Evolutionary conservation across 2,329 filamentous ascomycete genomes (phyloP).

Genomic region (Geosmithia morbida): DNA sequence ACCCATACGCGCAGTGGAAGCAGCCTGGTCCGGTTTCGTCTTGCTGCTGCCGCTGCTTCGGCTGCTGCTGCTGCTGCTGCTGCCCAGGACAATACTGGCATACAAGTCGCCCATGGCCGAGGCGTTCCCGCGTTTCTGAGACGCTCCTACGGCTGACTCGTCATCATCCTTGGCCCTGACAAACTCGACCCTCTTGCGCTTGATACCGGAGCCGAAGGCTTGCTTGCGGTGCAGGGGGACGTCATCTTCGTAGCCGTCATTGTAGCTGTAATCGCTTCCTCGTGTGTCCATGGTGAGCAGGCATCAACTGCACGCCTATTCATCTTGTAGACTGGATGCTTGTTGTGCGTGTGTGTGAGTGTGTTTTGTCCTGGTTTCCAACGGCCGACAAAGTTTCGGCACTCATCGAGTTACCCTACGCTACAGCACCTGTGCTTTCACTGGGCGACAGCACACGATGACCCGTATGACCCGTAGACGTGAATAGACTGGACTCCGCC

Average conservation of each 20-base stretch:
- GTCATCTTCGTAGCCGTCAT: constrained; percentile 24
- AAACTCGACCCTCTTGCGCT: constrained; percentile 39
- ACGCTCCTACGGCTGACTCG: constrained; percentile 9
- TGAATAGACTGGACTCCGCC: too few species aligned
- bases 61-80: constrained; percentile 3
- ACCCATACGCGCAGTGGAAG: not conserved
- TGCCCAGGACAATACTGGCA: constrained; percentile 47
- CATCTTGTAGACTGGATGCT: not conserved
- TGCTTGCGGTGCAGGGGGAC: constrained; percentile 37
- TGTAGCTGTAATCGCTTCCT: constrained; percentile 7
- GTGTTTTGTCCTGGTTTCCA: too few species aligned
- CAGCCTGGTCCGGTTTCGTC: not conserved
- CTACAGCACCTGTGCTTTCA: too few species aligned
- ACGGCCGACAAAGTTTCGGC: too few species aligned
- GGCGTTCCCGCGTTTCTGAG: constrained; percentile 10
- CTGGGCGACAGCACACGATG: too few species aligned
- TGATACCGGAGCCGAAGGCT: constrained; percentile 41
- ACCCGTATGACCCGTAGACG: too few species aligned
- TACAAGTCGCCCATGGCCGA: constrained; percentile 43
- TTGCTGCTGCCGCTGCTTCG: constrained; percentile 1
- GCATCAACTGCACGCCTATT: not conserved
- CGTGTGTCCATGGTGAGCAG: constrained; percentile 8
- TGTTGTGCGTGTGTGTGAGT: too few species aligned
- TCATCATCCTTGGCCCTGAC: constrained; percentile 34
- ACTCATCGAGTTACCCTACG: too few species aligned